A percentile compares a stretch with the other conserved stretches of the same genome.
These are phyloP conservation scores for Echinosophora koreensis DNA, from an alignment of 306 rosid species.

Conservation along the genomic window DNA sequence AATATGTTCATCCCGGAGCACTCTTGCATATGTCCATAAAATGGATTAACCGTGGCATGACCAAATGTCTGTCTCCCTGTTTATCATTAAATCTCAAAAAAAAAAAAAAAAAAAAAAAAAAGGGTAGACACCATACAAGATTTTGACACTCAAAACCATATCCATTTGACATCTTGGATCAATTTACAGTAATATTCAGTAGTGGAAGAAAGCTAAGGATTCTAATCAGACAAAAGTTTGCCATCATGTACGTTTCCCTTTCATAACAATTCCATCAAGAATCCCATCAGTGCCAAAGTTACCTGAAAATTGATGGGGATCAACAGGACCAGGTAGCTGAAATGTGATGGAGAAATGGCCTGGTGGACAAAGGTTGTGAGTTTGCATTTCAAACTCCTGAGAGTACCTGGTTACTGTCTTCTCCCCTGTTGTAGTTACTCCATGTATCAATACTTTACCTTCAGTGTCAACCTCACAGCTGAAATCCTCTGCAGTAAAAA, in stretches of 20 bases:
- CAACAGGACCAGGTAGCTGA: conserved; percentile 87
- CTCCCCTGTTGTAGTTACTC: conserved; percentile 84
- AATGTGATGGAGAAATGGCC: conserved; percentile 77
- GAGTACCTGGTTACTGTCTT: conserved; percentile 66
- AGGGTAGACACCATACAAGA: conserved; percentile 28
- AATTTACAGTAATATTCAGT: conserved; percentile 16
- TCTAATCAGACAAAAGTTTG: background rate
- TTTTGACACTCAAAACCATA: conserved; percentile 31
- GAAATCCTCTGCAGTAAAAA: conserved; percentile 70
- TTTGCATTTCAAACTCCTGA: conserved; percentile 79
- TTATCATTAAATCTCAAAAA: conserved; percentile 11
- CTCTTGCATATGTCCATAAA: conserved; percentile 5
- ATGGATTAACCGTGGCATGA: conserved; percentile 1
- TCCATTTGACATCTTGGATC: conserved; percentile 16
- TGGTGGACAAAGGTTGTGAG: conserved; percentile 78
- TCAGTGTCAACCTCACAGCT: conserved; percentile 69
- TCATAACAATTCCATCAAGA: conserved; percentile 80
- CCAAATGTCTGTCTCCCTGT: background rate
- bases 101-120: conserved; percentile 3
- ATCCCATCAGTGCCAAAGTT: conserved; percentile 80
- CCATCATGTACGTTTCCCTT: conserved; percentile 46
- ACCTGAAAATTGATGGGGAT: conserved; percentile 68
- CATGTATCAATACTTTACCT: conserved; percentile 67
- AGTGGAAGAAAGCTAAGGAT: conserved; percentile 21
- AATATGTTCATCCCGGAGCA: background rate